phyloP scores from a whole-genome alignment of 306 rosid genomes.

The Casuarina equisetifolia region DNA sequence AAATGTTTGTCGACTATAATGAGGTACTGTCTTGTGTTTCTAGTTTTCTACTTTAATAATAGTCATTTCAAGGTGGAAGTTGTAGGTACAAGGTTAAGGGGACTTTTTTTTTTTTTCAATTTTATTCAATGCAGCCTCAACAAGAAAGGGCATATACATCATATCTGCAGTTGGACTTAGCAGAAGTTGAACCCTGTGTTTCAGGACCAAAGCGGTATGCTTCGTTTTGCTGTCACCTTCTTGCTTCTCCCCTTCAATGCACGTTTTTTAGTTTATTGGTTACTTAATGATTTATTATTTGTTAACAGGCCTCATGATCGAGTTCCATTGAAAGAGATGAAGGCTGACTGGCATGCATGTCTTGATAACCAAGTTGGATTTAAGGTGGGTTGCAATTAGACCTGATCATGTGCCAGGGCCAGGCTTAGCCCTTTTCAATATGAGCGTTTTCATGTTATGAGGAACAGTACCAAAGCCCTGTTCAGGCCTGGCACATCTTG shows the following conservation, averaged over 20 bases:
- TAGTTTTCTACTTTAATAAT: not conserved
- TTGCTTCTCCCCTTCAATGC: not conserved
- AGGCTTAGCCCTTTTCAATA: not conserved
- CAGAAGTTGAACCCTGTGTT: constrained; percentile 32
- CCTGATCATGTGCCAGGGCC: not conserved
- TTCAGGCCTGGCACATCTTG: not conserved
- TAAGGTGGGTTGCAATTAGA: constrained; percentile 18
- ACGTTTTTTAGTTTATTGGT: too few species aligned
- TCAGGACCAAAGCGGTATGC: constrained; percentile 24
- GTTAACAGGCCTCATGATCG: constrained; percentile 26
- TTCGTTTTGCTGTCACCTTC: not conserved
- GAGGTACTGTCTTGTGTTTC: constrained; percentile 11
- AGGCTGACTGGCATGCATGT: constrained; percentile 33
- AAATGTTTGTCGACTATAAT: constrained; percentile 15
- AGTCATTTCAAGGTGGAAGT: not conserved
- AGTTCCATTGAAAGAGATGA: constrained; percentile 31
- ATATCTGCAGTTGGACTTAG: constrained; percentile 24
- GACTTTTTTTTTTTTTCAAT: not conserved
- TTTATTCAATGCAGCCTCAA: constrained; percentile 8
- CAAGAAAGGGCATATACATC: constrained; percentile 26
- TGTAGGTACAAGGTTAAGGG: not conserved
- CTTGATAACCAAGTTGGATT: constrained; percentile 27
- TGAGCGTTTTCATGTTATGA: not conserved
- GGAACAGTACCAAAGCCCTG: not conserved
- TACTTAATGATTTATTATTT: not conserved